These are phyloP conservation scores for Neoascochyta sp. DNA, from an alignment of 2,329 filamentous ascomycete genomes.

Conservation along the genomic window DNA sequence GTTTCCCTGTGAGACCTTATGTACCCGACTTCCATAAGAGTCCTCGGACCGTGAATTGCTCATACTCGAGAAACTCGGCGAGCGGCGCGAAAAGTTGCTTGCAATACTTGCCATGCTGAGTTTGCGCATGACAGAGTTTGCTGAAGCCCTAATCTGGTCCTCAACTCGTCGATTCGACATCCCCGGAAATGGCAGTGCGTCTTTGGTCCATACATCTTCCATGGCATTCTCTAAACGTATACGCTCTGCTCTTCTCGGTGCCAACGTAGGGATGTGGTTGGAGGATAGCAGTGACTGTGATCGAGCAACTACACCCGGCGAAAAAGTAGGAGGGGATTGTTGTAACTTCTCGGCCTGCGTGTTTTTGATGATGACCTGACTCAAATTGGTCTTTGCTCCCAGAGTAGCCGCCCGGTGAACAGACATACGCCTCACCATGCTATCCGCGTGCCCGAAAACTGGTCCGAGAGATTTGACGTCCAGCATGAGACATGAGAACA, in stretches of 20 bases:
- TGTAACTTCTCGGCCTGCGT: slow-evolving; percentile 65
- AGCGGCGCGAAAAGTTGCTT: slow-evolving; percentile 70
- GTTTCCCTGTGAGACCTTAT: slow-evolving; percentile 26
- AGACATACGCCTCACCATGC: slow-evolving; percentile 64
- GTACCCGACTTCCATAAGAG: slow-evolving; percentile 26
- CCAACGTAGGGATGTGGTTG: slow-evolving; percentile 63
- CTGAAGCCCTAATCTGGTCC: slow-evolving; percentile 70
- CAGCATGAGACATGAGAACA: slow-evolving; percentile 63
- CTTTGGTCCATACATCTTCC: slow-evolving; percentile 78
- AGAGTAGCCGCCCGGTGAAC: slow-evolving; percentile 75
- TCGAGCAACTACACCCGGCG: slow-evolving; percentile 61
- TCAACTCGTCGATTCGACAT: slow-evolving; percentile 68
- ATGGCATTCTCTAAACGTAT: slow-evolving; percentile 71
- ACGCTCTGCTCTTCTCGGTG: slow-evolving; percentile 71
- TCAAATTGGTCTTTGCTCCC: slow-evolving; percentile 62
- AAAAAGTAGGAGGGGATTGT: slow-evolving; percentile 44
- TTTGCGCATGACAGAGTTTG: slow-evolving; percentile 82
- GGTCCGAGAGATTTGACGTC: slow-evolving; percentile 71
- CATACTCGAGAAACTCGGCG: slow-evolving; percentile 54
- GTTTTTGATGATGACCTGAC: slow-evolving; percentile 82
- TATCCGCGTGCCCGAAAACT: slow-evolving; percentile 69
- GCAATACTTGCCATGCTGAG: slow-evolving; percentile 78
- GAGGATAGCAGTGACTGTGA: slow-evolving; percentile 77
- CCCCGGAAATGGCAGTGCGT: slow-evolving; percentile 76
- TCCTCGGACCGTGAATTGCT: slow-evolving; percentile 38